A percentile compares a stretch with the other conserved stretches of the same genome.
These are phyloP conservation scores for Lunasporangiospora selenospora DNA, from an alignment of 192 early-diverging fungal genomes.

Conservation along the genomic window DNA sequence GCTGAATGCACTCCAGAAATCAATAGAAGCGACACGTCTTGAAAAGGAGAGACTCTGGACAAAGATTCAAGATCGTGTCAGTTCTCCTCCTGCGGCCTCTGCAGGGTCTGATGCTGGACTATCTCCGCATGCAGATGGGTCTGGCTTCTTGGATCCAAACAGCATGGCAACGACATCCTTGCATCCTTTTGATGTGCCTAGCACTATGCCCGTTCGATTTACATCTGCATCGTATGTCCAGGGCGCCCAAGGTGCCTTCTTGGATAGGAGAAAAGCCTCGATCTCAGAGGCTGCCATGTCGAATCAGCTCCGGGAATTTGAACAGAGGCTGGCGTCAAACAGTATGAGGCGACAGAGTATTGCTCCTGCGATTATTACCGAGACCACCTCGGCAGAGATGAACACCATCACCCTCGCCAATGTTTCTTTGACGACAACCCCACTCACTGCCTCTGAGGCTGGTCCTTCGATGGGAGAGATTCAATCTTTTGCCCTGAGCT, in stretches of 20 bases:
- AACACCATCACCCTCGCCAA: not conserved
- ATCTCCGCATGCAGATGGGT: slow-evolving; percentile 2
- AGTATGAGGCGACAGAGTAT: slow-evolving; percentile 30
- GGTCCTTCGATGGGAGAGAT: not conserved
- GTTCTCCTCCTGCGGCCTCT: slow-evolving; percentile 4
- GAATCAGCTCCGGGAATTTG: slow-evolving; percentile 37
- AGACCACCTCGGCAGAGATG: no score
- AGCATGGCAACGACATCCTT: slow-evolving; percentile 6
- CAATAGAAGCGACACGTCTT: slow-evolving; percentile 21
- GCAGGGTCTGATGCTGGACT: not conserved
- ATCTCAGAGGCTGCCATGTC: slow-evolving; percentile 34
- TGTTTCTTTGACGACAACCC: not conserved
- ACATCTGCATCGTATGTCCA: slow-evolving; percentile 24
- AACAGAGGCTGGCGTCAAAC: slow-evolving; percentile 35
- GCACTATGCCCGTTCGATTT: slow-evolving; percentile 33
- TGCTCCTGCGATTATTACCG: not conserved
- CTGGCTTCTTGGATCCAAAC: no score
- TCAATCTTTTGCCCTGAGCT: slow-evolving; percentile 1
- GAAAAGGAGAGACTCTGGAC: slow-evolving; percentile 38
- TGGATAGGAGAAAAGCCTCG: slow-evolving; percentile 26
- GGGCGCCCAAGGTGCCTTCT: slow-evolving; percentile 12
- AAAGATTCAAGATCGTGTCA: slow-evolving; percentile 23
- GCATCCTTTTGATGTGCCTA: slow-evolving; percentile 25
- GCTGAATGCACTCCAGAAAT: slow-evolving; percentile 16
- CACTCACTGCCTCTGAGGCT: not conserved